Conservation (phyloP, 140 eudicot genomes). For the Oenanthe javanica region DNA sequence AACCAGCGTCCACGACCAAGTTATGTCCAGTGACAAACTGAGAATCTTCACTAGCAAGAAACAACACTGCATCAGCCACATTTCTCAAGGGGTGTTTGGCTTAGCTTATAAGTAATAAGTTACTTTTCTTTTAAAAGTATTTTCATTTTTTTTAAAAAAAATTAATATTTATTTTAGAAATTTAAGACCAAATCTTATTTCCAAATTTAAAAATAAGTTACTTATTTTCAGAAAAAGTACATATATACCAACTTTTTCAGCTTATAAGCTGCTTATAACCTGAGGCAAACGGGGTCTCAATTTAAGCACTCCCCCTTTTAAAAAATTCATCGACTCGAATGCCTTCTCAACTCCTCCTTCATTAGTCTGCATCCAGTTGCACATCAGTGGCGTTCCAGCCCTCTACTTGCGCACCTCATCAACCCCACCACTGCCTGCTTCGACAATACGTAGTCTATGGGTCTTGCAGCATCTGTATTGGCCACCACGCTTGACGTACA, state of each 20-base stretch:
- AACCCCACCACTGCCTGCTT: slow-evolving; percentile 50
- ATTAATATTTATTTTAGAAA: too few relatives aligned
- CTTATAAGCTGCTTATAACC: too few relatives aligned
- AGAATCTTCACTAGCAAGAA: slow-evolving; percentile 36
- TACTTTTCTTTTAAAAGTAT: too few relatives aligned
- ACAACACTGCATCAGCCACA: slow-evolving; percentile 51
- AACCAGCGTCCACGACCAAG: slow-evolving; percentile 48
- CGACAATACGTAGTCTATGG: slow-evolving; percentile 40
- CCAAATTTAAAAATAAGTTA: neutral
- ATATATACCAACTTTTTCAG: too few relatives aligned
- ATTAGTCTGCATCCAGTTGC: slow-evolving; percentile 12
- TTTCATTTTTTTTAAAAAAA: too few relatives aligned
- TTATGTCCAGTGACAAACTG: slow-evolving; percentile 42
- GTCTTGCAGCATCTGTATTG: slow-evolving; percentile 11
- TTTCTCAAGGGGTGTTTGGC: too few relatives aligned
- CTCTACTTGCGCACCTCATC: slow-evolving; percentile 41
- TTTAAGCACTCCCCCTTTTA: slow-evolving; percentile 30
- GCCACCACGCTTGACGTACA: slow-evolving; percentile 42
- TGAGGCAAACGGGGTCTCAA: too few relatives aligned
- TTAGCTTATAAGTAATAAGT: too few relatives aligned
- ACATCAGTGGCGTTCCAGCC: slow-evolving; percentile 30
- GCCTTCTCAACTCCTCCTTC: slow-evolving; percentile 17
- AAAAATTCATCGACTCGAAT: slow-evolving; percentile 20
- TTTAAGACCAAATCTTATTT: too few relatives aligned
- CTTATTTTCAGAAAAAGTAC: too few relatives aligned